Conservation (phyloP, 768 basidiomycete genomes). For the Amanita exitialis region DNA sequence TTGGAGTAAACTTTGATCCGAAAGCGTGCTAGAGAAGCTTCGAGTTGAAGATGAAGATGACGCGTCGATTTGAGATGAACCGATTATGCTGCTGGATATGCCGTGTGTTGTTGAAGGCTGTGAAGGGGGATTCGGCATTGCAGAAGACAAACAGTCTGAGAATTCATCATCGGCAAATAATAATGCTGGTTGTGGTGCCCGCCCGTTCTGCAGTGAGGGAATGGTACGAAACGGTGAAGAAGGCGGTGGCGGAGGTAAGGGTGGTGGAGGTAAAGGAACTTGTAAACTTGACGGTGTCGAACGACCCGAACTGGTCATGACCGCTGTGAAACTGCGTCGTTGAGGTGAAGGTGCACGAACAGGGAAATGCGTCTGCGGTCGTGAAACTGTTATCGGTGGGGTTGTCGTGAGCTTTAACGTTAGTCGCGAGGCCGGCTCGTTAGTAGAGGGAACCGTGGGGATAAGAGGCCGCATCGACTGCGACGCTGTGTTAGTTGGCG, state of each 20-base stretch:
- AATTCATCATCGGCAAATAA: conserved; percentile 42
- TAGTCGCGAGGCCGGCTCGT: neutral
- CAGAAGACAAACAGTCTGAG: conserved; percentile 26
- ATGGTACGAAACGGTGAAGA: neutral
- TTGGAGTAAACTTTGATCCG: conserved; percentile 8
- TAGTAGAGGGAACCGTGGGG: conserved; percentile 8
- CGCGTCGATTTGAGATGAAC: neutral
- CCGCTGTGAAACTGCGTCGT: conserved; percentile 16
- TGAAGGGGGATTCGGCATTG: neutral
- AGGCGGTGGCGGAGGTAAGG: neutral
- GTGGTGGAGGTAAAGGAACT: neutral
- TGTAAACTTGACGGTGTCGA: conserved; percentile 1
- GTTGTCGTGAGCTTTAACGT: conserved; percentile 1
- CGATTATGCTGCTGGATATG: neutral
- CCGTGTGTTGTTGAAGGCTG: neutral
- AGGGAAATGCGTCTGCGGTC: conserved; percentile 3
- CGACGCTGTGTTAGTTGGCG: conserved; percentile 6
- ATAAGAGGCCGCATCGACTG: conserved; percentile 8
- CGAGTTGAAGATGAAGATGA: conserved; percentile 13
- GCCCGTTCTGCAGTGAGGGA: neutral
- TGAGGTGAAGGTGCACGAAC: conserved; percentile 2
- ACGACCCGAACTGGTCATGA: conserved; percentile 17
- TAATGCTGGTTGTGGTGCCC: neutral
- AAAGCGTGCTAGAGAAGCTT: conserved; percentile 13
- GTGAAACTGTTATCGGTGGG: conserved; percentile 2